Evolutionary conservation across 331 rosid genomes (phyloP).

Genomic region (Phaseolus coccineus): DNA sequence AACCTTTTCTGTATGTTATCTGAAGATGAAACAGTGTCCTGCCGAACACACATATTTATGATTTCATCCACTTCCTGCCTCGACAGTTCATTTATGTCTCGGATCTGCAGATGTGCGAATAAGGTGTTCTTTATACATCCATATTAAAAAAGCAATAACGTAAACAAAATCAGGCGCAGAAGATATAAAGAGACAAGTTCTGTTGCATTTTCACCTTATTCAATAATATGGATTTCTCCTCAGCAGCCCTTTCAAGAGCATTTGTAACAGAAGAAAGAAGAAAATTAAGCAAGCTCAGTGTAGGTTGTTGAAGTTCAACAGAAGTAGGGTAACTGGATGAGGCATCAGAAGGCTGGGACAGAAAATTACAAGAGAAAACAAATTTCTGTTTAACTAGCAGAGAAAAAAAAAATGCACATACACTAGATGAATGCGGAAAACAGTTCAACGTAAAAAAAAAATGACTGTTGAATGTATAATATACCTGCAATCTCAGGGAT

Average conservation of each 20-base stretch:
- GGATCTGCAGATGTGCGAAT: slow-evolving; percentile 61
- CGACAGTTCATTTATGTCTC: slow-evolving; percentile 87
- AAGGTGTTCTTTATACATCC: slow-evolving; percentile 15
- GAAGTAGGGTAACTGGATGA: slow-evolving; percentile 63
- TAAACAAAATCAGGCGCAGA: neutral
- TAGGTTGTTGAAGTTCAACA: slow-evolving; percentile 68
- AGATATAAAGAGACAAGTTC: slow-evolving; percentile 8
- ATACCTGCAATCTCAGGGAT: slow-evolving; percentile 87
- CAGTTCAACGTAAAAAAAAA: slow-evolving; percentile 24
- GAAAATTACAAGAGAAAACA: slow-evolving; percentile 31
- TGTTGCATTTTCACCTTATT: slow-evolving; percentile 65
- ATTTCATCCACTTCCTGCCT: slow-evolving; percentile 96
- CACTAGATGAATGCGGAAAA: slow-evolving; percentile 14
- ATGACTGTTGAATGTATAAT: neutral
- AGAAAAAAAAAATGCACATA: neutral
- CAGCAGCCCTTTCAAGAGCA: slow-evolving; percentile 88
- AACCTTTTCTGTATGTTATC: slow-evolving; percentile 89
- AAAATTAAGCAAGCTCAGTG: slow-evolving; percentile 72
- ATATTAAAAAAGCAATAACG: neutral
- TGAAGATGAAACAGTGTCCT: slow-evolving; percentile 67
- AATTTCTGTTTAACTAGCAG: neutral
- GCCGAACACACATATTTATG: slow-evolving; percentile 67
- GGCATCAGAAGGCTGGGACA: slow-evolving; percentile 65
- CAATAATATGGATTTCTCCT: slow-evolving; percentile 77
- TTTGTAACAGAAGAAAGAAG: slow-evolving; percentile 70